Conservation (phyloP, 23 red algal species). For the Gracilariopsis chorda region DNA sequence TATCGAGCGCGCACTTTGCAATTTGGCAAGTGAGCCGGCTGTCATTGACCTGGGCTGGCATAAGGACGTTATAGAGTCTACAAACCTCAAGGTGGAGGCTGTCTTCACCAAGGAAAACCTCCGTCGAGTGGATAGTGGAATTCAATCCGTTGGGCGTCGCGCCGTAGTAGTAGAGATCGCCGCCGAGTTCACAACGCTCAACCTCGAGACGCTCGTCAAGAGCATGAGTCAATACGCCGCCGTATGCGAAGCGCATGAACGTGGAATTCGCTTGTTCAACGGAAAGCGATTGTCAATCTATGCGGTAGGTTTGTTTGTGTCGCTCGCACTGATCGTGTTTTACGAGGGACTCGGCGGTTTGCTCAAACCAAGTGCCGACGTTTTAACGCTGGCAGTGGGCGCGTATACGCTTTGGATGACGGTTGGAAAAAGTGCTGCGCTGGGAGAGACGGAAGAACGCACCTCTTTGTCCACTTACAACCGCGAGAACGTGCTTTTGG, state of each 20-base stretch:
- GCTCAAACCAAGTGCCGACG: slow-evolving; percentile 5
- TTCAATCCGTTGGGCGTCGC: neutral
- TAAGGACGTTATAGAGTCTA: slow-evolving; percentile 21
- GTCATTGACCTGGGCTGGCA: slow-evolving; percentile 44
- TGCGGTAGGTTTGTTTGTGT: slow-evolving; percentile 11
- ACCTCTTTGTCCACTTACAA: neutral
- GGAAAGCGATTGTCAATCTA: slow-evolving; percentile 50
- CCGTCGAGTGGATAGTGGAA: neutral
- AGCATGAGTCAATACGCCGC: slow-evolving; percentile 43
- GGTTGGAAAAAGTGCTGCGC: slow-evolving; percentile 49
- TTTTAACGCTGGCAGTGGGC: slow-evolving; percentile 35
- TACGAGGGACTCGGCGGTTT: slow-evolving; percentile 18
- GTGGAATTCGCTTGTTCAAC: slow-evolving; percentile 33
- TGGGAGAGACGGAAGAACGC: slow-evolving; percentile 47
- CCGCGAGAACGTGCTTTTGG: slow-evolving; percentile 36
- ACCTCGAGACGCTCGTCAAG: slow-evolving; percentile 22
- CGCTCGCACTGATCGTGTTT: neutral
- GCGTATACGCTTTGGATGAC: slow-evolving; percentile 61
- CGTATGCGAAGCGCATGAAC: slow-evolving; percentile 40
- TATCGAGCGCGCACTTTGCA: slow-evolving; percentile 21
- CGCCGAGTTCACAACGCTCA: neutral
- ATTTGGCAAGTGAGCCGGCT: neutral
- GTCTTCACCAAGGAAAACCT: neutral
- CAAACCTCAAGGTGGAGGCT: neutral
- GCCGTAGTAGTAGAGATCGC: slow-evolving; percentile 4